Conservation (phyloP, 345 rosid genomes). For the Populus euphratica region DNA sequence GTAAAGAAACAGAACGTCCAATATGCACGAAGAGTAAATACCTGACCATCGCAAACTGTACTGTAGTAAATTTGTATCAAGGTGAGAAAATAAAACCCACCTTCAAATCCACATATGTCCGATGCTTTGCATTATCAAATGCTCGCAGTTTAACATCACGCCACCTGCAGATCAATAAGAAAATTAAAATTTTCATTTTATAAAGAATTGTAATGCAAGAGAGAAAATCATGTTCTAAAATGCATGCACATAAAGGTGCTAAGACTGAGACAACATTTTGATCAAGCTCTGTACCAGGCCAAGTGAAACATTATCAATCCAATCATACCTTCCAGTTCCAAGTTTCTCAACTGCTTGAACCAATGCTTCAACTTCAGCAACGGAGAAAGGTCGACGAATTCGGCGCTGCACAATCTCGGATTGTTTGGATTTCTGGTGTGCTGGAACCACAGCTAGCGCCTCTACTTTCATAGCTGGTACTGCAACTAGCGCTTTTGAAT, state of each 20-base stretch:
- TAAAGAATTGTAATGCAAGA: background rate
- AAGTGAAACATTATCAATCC: background rate
- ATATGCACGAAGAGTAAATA: background rate
- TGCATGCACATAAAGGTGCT: background rate
- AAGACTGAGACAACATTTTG: background rate
- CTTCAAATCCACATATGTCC: constrained; percentile 96
- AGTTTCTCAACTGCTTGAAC: constrained; percentile 98
- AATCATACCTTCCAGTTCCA: constrained; percentile 88
- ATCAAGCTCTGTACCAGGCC: background rate
- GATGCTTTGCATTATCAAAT: constrained; percentile 87
- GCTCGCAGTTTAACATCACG: constrained; percentile 93
- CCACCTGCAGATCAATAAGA: constrained; percentile 56
- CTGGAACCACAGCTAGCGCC: constrained; percentile 54
- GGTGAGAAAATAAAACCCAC: constrained; percentile 24
- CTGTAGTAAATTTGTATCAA: background rate
- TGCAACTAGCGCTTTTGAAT: constrained; percentile 69
- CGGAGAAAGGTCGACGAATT: constrained; percentile 97
- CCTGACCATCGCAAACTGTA: background rate
- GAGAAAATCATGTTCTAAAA: background rate
- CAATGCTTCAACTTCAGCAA: constrained; percentile 91
- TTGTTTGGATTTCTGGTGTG: constrained; percentile 67
- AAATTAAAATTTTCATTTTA: background rate
- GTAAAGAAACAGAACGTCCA: background rate
- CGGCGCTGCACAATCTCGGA: constrained; percentile 85
- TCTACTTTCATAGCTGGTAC: constrained; percentile 57